Conservation (phyloP, 2,329 filamentous ascomycete genomes). For the Iodosphaeria phyllophila region DNA sequence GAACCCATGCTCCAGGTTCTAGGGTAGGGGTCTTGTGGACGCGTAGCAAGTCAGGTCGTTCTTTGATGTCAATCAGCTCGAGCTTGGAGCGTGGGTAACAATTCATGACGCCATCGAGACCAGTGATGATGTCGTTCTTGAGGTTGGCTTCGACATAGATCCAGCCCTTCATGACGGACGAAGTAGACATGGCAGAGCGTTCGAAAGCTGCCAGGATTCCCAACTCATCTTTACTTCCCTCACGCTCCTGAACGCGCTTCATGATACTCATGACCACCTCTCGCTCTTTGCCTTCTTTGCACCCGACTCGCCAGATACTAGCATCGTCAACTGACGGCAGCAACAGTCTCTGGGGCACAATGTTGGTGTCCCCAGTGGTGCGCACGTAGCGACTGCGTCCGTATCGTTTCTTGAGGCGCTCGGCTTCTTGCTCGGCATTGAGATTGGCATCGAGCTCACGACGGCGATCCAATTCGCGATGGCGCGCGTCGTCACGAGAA, state of each 20-base stretch:
- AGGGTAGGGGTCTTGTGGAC: conserved; percentile 74
- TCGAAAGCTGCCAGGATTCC: conserved; percentile 85
- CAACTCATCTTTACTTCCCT: conserved; percentile 60
- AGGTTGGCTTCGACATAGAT: conserved; percentile 87
- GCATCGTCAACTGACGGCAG: conserved; percentile 90
- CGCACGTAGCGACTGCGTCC: conserved; percentile 54
- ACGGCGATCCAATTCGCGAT: conserved; percentile 83
- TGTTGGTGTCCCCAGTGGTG: conserved; percentile 47
- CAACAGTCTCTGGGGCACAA: conserved; percentile 70
- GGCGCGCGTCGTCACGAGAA: conserved; percentile 75
- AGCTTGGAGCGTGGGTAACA: conserved; percentile 80
- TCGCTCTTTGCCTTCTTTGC: conserved; percentile 87
- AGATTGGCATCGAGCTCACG: conserved; percentile 74
- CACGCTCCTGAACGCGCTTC: conserved; percentile 70
- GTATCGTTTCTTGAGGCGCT: conserved; percentile 73
- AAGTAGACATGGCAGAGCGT: conserved; percentile 56
- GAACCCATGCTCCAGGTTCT: conserved; percentile 80
- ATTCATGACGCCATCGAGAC: conserved; percentile 69
- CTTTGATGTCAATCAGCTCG: conserved; percentile 81
- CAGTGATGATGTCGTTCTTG: conserved; percentile 68
- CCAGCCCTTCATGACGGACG: conserved; percentile 75
- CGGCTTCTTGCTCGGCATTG: conserved; percentile 86
- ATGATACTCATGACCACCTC: conserved; percentile 79
- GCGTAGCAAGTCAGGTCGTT: conserved; percentile 91
- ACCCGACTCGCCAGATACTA: conserved; percentile 85